These are phyloP conservation scores for Globisporangium barbulae DNA, from an alignment of 352 stramenopile species.

Conservation along the genomic window DNA sequence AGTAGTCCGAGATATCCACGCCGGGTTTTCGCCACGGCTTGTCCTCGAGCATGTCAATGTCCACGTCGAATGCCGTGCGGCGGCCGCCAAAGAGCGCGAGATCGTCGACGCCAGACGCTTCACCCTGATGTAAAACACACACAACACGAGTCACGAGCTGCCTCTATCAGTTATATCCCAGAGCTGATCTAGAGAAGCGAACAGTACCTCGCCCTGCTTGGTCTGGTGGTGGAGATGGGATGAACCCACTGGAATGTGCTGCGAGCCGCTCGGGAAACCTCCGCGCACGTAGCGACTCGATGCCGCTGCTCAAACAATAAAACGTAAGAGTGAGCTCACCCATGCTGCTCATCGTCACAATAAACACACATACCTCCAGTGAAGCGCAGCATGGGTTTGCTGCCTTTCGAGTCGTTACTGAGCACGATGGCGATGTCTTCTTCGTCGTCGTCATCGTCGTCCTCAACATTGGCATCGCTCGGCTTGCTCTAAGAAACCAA, in stretches of 20 bases:
- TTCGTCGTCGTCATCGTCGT: constrained; percentile 81
- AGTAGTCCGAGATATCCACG: constrained; percentile 92
- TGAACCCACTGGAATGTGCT: constrained; percentile 29
- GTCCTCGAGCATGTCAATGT: constrained; percentile 91
- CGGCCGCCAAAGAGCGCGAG: constrained; percentile 75
- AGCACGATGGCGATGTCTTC: constrained; percentile 84
- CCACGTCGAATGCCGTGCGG: constrained; percentile 89
- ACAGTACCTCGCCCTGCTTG: constrained; percentile 23
- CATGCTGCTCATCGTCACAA: background rate
- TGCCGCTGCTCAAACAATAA: constrained; percentile 2
- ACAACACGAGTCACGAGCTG: background rate
- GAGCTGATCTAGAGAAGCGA: background rate
- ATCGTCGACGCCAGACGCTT: constrained; percentile 56
- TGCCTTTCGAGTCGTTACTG: constrained; percentile 50
- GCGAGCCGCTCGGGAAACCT: constrained; percentile 36
- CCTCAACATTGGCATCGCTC: constrained; percentile 34
- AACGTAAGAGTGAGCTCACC: background rate
- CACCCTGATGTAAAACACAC: constrained; percentile 4
- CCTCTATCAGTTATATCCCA: no score
- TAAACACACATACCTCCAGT: constrained; percentile 33
- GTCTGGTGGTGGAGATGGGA: constrained; percentile 19
- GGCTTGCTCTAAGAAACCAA: background rate
- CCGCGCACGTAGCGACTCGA: constrained; percentile 75
- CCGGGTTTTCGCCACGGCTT: constrained; percentile 89
- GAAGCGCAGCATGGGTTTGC: constrained; percentile 78